phyloP scores from a whole-genome alignment of 2,329 filamentous ascomycete species.

The Cladosporium sp. region DNA sequence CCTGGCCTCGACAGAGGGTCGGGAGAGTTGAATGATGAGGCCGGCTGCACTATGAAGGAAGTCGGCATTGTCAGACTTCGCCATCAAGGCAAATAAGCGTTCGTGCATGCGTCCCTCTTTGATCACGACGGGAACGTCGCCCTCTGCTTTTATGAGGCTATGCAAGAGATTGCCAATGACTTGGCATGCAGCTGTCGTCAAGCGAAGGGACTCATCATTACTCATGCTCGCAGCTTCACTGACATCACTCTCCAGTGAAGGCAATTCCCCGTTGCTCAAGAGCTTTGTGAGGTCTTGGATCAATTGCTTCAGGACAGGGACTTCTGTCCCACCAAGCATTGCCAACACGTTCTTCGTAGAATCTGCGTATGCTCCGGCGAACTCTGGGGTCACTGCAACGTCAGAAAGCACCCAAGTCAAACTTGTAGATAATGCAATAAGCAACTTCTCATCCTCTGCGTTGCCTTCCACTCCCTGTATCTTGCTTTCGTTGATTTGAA shows the following conservation, averaged over 20 bases:
- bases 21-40: slow-evolving; percentile 26
- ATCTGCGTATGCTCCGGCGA: slow-evolving; percentile 8
- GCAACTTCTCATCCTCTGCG: slow-evolving; percentile 18
- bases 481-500: slow-evolving; percentile 13
- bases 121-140: not conserved
- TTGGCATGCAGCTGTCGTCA: slow-evolving; percentile 26
- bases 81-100: not conserved
- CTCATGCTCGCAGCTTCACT: not conserved
- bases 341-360: not conserved
- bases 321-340: not conserved
- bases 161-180: slow-evolving; percentile 24
- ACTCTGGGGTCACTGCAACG: slow-evolving; percentile 22
- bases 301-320: not conserved
- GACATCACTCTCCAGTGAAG: not conserved
- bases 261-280: not conserved
- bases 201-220: not conserved
- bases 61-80: slow-evolving; percentile 17
- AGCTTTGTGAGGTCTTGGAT: not conserved
- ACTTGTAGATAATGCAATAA: slow-evolving; percentile 23
- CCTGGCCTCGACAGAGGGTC: slow-evolving; percentile 20
- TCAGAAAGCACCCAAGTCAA: slow-evolving; percentile 30
- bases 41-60: slow-evolving; percentile 27
- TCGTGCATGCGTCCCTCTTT: not conserved
- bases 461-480: not conserved
- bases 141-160: not conserved